phyloP scores from a whole-genome alignment of 2,329 filamentous ascomycete species.

The Colletotrichum orbiculare region DNA sequence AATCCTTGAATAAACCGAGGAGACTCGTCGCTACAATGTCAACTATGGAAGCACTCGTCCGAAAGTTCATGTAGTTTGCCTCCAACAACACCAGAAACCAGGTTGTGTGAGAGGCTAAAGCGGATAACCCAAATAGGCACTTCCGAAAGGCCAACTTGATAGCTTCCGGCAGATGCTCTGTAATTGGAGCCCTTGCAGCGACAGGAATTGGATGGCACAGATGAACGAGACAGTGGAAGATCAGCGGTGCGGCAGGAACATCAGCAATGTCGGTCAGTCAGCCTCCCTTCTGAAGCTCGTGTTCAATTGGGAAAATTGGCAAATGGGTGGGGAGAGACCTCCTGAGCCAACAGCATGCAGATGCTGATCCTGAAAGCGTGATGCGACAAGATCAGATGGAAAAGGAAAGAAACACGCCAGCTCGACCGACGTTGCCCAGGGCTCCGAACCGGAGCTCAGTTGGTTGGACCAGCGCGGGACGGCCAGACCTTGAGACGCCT shows the following conservation, averaged over 20 bases:
- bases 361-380: slow-evolving; percentile 10
- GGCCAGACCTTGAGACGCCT: slow-evolving; percentile 12
- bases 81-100: no score
- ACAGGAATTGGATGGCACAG: background rate
- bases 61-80: no score
- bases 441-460: slow-evolving; percentile 21
- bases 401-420: background rate
- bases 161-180: background rate
- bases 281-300: slow-evolving; percentile 19
- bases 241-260: background rate
- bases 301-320: slow-evolving; percentile 4
- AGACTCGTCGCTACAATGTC: no score
- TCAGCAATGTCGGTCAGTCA: slow-evolving; percentile 22
- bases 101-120: slow-evolving; percentile 1
- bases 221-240: background rate
- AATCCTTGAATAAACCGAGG: no score
- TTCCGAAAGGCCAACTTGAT: slow-evolving; percentile 8
- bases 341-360: slow-evolving; percentile 17
- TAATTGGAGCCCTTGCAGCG: slow-evolving; percentile 2
- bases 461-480: background rate
- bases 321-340: background rate
- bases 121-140: slow-evolving; percentile 19
- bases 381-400: slow-evolving; percentile 9
- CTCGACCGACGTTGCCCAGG: background rate
- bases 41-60: no score